These are phyloP conservation scores for Stereum hirsutum DNA, from an alignment of 1,284 basidiomycete genomes.

Conservation along the genomic window DNA sequence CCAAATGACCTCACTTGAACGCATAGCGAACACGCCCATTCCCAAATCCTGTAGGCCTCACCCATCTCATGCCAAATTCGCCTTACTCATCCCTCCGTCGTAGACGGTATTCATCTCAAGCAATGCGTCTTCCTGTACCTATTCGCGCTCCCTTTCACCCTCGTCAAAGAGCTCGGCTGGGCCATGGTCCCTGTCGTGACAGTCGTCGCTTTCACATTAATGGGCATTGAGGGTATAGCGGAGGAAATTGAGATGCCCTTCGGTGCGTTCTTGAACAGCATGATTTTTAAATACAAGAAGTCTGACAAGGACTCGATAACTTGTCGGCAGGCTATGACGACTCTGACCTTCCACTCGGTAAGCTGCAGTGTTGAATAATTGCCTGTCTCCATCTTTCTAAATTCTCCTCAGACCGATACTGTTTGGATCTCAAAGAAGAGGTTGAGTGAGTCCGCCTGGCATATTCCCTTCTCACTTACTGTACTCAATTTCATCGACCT, in stretches of 20 bases:
- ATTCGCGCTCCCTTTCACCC: slow-evolving; percentile 77
- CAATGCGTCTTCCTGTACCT: slow-evolving; percentile 89
- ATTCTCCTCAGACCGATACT: slow-evolving; percentile 60
- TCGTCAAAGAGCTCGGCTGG: slow-evolving; percentile 75
- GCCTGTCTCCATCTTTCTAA: slow-evolving; percentile 6
- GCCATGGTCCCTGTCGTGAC: slow-evolving; percentile 77
- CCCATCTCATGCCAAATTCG: background rate
- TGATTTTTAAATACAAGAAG: no score
- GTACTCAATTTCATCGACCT: background rate
- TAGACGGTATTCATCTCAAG: slow-evolving; percentile 83
- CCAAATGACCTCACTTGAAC: slow-evolving; percentile 78
- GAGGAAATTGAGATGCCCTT: slow-evolving; percentile 90
- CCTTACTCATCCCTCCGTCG: background rate
- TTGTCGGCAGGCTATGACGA: slow-evolving; percentile 41
- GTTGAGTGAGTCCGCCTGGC: slow-evolving; percentile 49
- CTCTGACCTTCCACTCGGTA: slow-evolving; percentile 65
- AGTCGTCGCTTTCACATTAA: slow-evolving; percentile 80
- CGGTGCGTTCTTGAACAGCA: slow-evolving; percentile 34
- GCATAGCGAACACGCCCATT: slow-evolving; percentile 79
- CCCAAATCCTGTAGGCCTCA: slow-evolving; percentile 55
- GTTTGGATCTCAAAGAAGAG: slow-evolving; percentile 78
- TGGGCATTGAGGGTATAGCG: slow-evolving; percentile 91
- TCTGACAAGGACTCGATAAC: no score
- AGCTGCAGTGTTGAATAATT: background rate
- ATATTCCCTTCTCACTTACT: background rate